phyloP scores from a whole-genome alignment of 208 protist genomes.

The Wallacemonas collosoma region DNA sequence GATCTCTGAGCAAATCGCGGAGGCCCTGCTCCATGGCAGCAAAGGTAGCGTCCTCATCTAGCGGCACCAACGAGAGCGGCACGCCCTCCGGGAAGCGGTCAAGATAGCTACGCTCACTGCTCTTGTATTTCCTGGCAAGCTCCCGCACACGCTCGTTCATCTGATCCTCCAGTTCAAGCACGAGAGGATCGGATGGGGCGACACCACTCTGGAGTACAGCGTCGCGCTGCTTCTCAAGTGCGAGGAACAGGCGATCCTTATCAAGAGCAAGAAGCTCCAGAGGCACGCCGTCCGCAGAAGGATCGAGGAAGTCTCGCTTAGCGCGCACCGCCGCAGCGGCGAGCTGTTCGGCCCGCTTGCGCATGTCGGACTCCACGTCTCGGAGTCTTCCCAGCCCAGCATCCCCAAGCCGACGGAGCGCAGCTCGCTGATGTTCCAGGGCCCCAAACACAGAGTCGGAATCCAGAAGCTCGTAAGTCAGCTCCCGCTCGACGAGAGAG shows the following conservation, averaged over 20 bases:
- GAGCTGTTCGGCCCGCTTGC: conserved; percentile 24
- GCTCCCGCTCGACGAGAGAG: conserved; percentile 16
- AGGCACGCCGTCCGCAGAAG: conserved; percentile 20
- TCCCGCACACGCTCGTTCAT: conserved; percentile 68
- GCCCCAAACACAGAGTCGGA: conserved; percentile 53
- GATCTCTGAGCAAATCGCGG: conserved; percentile 54
- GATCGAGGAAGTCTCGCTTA: conserved; percentile 27
- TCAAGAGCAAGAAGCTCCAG: conserved; percentile 22
- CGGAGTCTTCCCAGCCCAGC: conserved; percentile 1
- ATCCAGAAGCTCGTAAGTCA: conserved; percentile 29
- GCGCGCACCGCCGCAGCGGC: conserved; percentile 16
- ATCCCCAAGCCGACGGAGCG: conserved; percentile 26
- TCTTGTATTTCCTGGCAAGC: conserved; percentile 42
- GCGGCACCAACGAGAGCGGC: conserved; percentile 27
- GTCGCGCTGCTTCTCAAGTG: conserved; percentile 9
- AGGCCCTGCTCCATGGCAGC: conserved; percentile 41
- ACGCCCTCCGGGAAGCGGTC: conserved; percentile 45
- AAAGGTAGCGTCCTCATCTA: conserved; percentile 45
- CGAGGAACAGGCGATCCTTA: conserved; percentile 23
- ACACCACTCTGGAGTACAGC: conserved; percentile 22
- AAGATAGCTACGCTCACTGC: conserved; percentile 37
- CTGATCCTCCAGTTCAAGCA: conserved; percentile 38
- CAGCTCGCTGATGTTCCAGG: conserved; percentile 49
- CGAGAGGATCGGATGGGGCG: conserved; percentile 13
- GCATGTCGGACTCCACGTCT: conserved; percentile 26